phyloP scores from a whole-genome alignment of 2,329 filamentous ascomycete species.

The Trichoderma hamatum region DNA sequence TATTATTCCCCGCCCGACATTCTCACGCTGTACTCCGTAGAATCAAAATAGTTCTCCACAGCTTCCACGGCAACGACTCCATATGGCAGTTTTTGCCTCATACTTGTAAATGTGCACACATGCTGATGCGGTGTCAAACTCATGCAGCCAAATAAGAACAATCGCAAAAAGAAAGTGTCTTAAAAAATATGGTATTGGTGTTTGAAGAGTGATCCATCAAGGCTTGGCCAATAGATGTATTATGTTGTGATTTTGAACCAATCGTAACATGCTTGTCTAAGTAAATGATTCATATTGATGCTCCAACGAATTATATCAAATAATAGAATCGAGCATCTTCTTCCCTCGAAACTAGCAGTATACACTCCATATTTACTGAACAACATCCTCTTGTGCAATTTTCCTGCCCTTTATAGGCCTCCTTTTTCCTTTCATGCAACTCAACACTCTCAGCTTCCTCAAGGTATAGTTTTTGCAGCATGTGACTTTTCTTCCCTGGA shows the following conservation, averaged over 20 bases:
- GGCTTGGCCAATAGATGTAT: not conserved
- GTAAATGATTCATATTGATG: not conserved
- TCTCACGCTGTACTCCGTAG: constrained; percentile 6
- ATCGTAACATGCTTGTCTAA: not conserved
- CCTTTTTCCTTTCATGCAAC: not conserved
- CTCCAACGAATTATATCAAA: not conserved
- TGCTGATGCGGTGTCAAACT: not conserved
- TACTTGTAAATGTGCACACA: not conserved
- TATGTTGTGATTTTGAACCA: not conserved
- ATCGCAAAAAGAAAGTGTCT: not conserved
- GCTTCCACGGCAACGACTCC: constrained; percentile 32
- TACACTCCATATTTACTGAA: not conserved
- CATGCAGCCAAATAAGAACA: not conserved
- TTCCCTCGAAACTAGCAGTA: not conserved
- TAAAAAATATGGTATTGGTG: not conserved
- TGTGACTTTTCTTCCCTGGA: not conserved
- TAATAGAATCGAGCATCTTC: not conserved
- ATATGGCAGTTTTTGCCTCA: not conserved
- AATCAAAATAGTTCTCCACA: constrained; percentile 27
- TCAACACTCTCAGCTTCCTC: not conserved
- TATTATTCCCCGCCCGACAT: constrained; percentile 22
- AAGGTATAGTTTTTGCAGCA: not conserved
- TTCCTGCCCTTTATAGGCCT: not conserved
- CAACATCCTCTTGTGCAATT: not conserved
- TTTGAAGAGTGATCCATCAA: not conserved